A percentile compares a stretch with the other conserved stretches of the same genome.
Conservation (phyloP, 176 grass and related monocot genomes). For the Eleusine indica region DNA sequence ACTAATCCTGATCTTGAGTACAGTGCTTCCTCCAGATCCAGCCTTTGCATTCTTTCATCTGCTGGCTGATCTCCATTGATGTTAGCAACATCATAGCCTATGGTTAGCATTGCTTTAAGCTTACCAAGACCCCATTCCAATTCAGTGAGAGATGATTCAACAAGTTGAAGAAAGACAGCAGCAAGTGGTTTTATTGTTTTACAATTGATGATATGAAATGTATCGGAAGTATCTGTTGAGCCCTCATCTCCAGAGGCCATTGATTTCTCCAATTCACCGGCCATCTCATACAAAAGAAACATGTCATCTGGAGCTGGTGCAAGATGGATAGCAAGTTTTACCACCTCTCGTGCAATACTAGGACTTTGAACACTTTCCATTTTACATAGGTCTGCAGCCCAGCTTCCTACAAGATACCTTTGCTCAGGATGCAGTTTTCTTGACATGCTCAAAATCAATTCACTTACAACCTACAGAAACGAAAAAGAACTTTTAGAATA, state of each 20-base stretch:
- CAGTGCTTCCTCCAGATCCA: conserved; percentile 76
- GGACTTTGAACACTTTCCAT: conserved; percentile 54
- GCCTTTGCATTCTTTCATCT: conserved; percentile 53
- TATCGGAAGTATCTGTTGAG: conserved; percentile 50
- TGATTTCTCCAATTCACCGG: conserved; percentile 54
- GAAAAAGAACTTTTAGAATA: conserved; percentile 34
- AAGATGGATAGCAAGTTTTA: conserved; percentile 60
- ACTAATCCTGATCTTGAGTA: conserved; percentile 67
- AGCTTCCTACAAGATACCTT: conserved; percentile 62
- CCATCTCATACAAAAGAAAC: conserved; percentile 61
- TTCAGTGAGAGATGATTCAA: conserved; percentile 76
- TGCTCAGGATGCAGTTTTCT: conserved; percentile 60
- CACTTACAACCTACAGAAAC: conserved; percentile 65
- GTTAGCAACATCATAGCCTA: conserved; percentile 44
- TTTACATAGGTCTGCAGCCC: conserved; percentile 52
- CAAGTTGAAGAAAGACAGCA: conserved; percentile 57
- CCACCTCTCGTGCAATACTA: conserved; percentile 49
- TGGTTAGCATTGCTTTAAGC: conserved; percentile 60
- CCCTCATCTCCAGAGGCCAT: conserved; percentile 51
- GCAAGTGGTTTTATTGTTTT: conserved; percentile 69
- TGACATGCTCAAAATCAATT: conserved; percentile 62
- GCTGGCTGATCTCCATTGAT: conserved; percentile 46
- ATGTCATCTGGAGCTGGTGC: conserved; percentile 62
- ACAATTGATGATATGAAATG: conserved; percentile 63
- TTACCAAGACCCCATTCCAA: conserved; percentile 70